Base-by-base conservation (phyloP, 345 rosid genomes). In the Salix exigua region DNA sequence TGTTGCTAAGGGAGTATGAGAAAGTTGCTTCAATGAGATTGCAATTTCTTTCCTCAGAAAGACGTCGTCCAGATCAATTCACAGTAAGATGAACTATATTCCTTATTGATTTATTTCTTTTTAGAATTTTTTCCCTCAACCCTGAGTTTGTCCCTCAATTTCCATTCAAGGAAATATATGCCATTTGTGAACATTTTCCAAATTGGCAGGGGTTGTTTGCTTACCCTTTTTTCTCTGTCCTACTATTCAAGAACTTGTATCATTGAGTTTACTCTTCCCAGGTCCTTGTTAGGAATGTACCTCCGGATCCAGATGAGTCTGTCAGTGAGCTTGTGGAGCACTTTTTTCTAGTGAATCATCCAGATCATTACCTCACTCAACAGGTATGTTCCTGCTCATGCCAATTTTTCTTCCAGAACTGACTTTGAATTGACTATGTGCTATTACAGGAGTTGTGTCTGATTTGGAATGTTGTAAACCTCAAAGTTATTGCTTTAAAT, bases 21-120 rank as follows among this genome's bases (percentile, higher is more conserved):
- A 85, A 25, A 28, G 88, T 96, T 76, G 90, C 97, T 77, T 73
- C 75, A 19, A 90, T 93, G 99, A 85, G 99, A 72, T 86, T 91
- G 90, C 93, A 88, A 26, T 96, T 96, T 88, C 76, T 96, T 85
- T 88, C 90, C 60, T 82, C 98, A 11, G 97, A 90, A 83, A 79
- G 74, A 61, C 96, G 99, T n/a, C 90, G 96, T 26, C 92, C 99
- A 1, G 98, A 96, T 80, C 97, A 96, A 77, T 96, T 88, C 84
- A 87, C 98, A 33, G 99, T 95, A 87, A 79, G 87, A 72, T 55
- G 21, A 64, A 31, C 81, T 85, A 68, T 55, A 72, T 61, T 35
- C 60, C 60, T 38, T 13, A 14, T 75, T 30, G 26, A 63, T 35
- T 26, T 76, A n/a, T 46, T 78, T 68, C 51, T 21, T 37, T 31